Percentiles rank a stretch among this genome's conserved stretches.
These are phyloP conservation scores for Curvularia eragrostidis DNA, from an alignment of 2,329 filamentous ascomycete genomes.

Conservation along the genomic window DNA sequence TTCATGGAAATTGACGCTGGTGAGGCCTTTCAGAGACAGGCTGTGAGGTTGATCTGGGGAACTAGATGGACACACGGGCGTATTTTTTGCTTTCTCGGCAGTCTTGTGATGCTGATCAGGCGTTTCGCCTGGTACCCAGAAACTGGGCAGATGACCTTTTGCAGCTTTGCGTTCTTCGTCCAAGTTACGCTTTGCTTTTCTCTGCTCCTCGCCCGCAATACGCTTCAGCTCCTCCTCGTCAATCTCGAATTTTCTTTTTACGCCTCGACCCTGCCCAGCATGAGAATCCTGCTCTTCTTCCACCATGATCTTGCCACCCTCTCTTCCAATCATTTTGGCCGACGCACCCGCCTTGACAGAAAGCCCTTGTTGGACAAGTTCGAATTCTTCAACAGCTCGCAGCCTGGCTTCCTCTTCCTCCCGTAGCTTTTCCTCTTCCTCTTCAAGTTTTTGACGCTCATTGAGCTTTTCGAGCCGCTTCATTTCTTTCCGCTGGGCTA, in stretches of 20 bases:
- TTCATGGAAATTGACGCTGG: slow-evolving; percentile 78
- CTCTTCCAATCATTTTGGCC: slow-evolving; percentile 51
- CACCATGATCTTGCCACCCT: slow-evolving; percentile 54
- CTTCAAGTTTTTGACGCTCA: slow-evolving; percentile 67
- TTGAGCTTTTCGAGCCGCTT: slow-evolving; percentile 75
- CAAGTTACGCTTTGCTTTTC: slow-evolving; percentile 72
- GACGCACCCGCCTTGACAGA: slow-evolving; percentile 49
- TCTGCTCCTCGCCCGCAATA: slow-evolving; percentile 72
- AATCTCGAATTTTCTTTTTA: slow-evolving; percentile 81
- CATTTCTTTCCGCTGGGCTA: slow-evolving; percentile 90
- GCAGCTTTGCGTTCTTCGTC: slow-evolving; percentile 71
- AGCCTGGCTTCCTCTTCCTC: slow-evolving; percentile 73
- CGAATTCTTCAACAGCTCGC: slow-evolving; percentile 80
- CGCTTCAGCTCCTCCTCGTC: slow-evolving; percentile 77
- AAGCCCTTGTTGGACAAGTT: slow-evolving; percentile 76
- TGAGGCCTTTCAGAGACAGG: slow-evolving; percentile 79
- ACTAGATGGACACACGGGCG: slow-evolving; percentile 79
- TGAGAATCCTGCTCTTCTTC: slow-evolving; percentile 46
- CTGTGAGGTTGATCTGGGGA: slow-evolving; percentile 69
- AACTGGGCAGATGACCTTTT: slow-evolving; percentile 77
- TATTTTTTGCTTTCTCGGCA: slow-evolving; percentile 60
- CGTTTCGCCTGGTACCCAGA: slow-evolving; percentile 90
- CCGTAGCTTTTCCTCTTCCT: slow-evolving; percentile 64
- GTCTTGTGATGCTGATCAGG: slow-evolving; percentile 63
- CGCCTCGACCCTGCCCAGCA: slow-evolving; percentile 46